A percentile compares a stretch with the other conserved stretches of the same genome.
phyloP scores from a whole-genome alignment of 129 eudicot genomes.

The Logfia minima region DNA sequence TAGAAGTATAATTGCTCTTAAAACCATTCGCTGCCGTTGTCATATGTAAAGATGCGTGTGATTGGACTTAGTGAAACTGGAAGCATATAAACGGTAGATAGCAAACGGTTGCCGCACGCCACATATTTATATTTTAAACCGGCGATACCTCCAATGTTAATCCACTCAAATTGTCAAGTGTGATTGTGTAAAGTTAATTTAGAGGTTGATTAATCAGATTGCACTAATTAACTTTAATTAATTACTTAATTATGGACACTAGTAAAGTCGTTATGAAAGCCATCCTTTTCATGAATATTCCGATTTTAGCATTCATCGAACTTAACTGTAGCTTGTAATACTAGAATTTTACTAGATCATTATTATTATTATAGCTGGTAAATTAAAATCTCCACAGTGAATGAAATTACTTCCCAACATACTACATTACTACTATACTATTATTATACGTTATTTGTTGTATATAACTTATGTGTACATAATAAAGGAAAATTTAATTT shows the following conservation, averaged over 20 bases:
- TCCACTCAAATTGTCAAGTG: conserved; percentile 35
- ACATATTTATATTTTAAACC: conserved; percentile 26
- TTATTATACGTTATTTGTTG: too few species aligned
- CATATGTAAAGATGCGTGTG: not conserved
- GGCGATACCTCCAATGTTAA: conserved; percentile 11
- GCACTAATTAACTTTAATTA: conserved; percentile 22
- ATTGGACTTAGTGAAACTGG: not conserved
- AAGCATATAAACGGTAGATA: not conserved
- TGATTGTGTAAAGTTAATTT: conserved; percentile 16
- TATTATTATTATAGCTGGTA: too few species aligned
- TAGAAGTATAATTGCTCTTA: too few species aligned
- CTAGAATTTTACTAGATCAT: not conserved
- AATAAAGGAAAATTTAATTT: too few species aligned
- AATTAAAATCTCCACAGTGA: too few species aligned
- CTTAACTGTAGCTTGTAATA: not conserved
- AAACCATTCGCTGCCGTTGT: too few species aligned
- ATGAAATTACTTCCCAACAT: too few species aligned
- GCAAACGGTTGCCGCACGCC: conserved; percentile 27
- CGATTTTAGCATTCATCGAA: not conserved
- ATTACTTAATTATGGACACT: conserved; percentile 15
- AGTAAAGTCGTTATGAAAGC: conserved; percentile 2
- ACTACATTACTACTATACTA: too few species aligned
- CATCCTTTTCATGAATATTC: conserved; percentile 31
- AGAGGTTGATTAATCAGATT: conserved; percentile 30
- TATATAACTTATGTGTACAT: too few species aligned